A percentile compares a stretch with the other conserved stretches of the same genome.
phyloP scores from a whole-genome alignment of 2,329 filamentous ascomycete species.

The Ophiostoma triangulosporum region DNA sequence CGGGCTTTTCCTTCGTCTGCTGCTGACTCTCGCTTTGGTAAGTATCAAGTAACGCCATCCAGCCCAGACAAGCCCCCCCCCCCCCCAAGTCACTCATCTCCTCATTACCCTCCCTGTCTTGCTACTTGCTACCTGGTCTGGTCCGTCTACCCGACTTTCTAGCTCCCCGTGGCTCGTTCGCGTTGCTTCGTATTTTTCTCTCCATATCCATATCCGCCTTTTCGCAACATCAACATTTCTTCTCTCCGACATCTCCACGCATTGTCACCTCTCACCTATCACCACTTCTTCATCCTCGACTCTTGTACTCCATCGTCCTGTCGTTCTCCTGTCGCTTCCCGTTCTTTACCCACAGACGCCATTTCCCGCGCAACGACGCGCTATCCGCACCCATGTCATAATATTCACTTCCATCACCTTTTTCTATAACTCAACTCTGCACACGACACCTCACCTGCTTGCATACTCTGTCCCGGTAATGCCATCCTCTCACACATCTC shows the following conservation, averaged over 20 bases:
- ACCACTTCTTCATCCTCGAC: neutral
- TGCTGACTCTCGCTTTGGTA: slow-evolving; percentile 14
- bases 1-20: slow-evolving; percentile 13
- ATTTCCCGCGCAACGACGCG: neutral
- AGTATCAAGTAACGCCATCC: slow-evolving; percentile 1
- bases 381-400: neutral
- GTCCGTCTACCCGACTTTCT: neutral
- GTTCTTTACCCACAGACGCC: neutral
- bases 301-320: neutral
- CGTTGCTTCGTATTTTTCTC: neutral
- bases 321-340: neutral
- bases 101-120: neutral
- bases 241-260: neutral
- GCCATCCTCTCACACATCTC: slow-evolving; percentile 5
- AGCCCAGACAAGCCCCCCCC: too few relatives aligned
- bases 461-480: neutral
- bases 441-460: neutral
- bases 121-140: too few relatives aligned
- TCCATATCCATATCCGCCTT: neutral
- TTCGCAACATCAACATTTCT: neutral
- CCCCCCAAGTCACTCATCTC: neutral
- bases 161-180: neutral
- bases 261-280: neutral
- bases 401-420: neutral
- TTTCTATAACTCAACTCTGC: neutral